A percentile compares a stretch with the other conserved stretches of the same genome.
Conservation (phyloP, 1,139 yeast species). For the Pneumocystis oryctolagi region DNA sequence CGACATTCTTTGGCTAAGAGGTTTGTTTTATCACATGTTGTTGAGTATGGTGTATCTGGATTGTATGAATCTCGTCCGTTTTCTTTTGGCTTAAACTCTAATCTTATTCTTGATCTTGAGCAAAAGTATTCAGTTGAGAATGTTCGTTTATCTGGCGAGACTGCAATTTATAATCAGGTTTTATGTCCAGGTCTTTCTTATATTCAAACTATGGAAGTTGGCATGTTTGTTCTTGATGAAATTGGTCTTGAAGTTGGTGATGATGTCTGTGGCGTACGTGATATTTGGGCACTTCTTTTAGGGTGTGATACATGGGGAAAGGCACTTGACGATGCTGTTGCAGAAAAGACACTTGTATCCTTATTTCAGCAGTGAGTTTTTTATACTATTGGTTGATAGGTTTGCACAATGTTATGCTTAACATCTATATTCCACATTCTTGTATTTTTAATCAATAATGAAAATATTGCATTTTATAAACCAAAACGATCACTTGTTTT, state of each 20-base stretch:
- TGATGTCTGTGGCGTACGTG: not conserved
- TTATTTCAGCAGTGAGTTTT: not conserved
- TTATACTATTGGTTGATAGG: no score
- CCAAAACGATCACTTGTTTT: no score
- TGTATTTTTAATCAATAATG: no score
- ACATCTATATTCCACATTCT: no score
- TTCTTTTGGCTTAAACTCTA: not conserved
- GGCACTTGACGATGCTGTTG: not conserved
- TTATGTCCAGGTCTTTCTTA: not conserved
- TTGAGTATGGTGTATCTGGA: not conserved
- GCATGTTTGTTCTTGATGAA: not conserved
- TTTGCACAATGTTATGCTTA: no score
- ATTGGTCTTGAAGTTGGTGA: not conserved
- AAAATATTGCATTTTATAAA: no score
- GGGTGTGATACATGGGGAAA: not conserved
- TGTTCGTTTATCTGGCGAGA: not conserved
- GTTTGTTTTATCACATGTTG: not conserved
- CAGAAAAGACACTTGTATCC: not conserved
- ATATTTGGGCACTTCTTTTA: not conserved
- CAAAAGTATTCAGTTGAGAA: not conserved
- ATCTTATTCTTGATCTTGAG: not conserved
- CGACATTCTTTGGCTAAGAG: not conserved
- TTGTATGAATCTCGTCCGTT: not conserved
- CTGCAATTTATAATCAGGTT: not conserved
- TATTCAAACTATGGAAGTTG: not conserved